Evolutionary conservation across 805 yeast genomes (phyloP), one percentile per base, ranked within the genome.

Genomic region (Sungouiella thailandica): DNA sequence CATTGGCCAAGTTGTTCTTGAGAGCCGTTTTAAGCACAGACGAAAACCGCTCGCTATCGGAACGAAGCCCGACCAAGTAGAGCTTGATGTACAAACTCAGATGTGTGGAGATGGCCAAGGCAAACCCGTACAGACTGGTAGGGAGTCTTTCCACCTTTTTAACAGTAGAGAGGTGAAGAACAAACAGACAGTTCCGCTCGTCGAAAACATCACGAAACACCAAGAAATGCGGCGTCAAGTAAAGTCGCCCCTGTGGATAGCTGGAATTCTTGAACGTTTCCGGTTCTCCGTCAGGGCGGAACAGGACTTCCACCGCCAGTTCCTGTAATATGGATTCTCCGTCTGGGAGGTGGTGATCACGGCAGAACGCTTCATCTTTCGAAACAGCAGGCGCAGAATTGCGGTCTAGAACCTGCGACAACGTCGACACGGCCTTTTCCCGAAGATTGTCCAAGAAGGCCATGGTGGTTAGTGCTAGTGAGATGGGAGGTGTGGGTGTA

Each of bases 101-200:
- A 37, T 79, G 78, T 2, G 95, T 76, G 5, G 74, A 68, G 10
- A 90, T 60, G n/a, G 78, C 64, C 13, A 93, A 67, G 2, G 95
- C 88, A 59, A 88, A 84, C 13, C 84, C 80, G 52, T 80, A 83
- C 1, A 84, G 70, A 36, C 78, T 70, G 1, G 86, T 70, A 8
- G 95, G 94, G 14, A 87, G 70, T 34, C 97, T 70, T 53, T 90
- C 96, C 12, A 93, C 94, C 41, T 87, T 80, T 50, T 83, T 79
- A 24, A 93, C 62, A 1, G 95, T 76, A 2, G 89, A 76, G 26
- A 93, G 60, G 41, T 90, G 93, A 18, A 90, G 47, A 3, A 71
- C 71, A 50, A 90, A 74, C 5, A 76, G 71, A 52, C 93, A 83
- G 28, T 78, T 73, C 35, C 77, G 69, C 29, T 71, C 69, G 47